Base-by-base conservation (phyloP, 2,329 filamentous ascomycete species). In the Madurella mycetomatis region DNA sequence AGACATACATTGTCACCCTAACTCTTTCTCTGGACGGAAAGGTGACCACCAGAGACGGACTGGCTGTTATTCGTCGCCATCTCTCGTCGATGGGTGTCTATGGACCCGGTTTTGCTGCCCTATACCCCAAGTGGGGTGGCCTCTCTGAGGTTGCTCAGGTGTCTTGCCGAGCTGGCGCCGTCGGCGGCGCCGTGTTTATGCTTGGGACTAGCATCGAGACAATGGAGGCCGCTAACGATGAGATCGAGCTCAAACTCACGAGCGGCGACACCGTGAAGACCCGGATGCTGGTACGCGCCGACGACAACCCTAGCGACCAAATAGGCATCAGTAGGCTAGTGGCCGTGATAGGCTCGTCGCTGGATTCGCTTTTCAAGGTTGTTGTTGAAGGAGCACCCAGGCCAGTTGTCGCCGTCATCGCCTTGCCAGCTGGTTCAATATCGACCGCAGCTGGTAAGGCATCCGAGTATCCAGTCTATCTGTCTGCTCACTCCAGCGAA, bases 121-220 rank as follows among this genome's bases (percentile, higher is more conserved):
- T 99, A 12, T 83, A 95, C 61, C 87, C 92, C 18, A 96, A 96
- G 76, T 99, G 91, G 86, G 92, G 92, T 45, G 91, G 92, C 30
- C 78, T 88, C 45, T 87, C 90, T 32, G 92, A 99, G 71, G 84
- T 97, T 56, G 84, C 88, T 31, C 92, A 99, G 74, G 91, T 96
- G 19, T 89, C 86, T 4, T 97, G 94, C 68, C 87, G 92, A 62
- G 90, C 92, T 40, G 85, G 86, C 58, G 92, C 92, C 17, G 94
- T 99, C 7, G 92, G 92, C 37, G 94, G 94, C 46, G 90, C 86
- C 11, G 82, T 95, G 3, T 97, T 97, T 72, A 89, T 96, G 69
- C 81, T 97, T 15, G 87, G 85, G 42, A 86, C 86, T 47, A 84
- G 84, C 9, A 74, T 94, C 51, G 69, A 79, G 43, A 62, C 67